Base-by-base conservation (phyloP, 148 eudicot species). In the Persicaria tinctoria region DNA sequence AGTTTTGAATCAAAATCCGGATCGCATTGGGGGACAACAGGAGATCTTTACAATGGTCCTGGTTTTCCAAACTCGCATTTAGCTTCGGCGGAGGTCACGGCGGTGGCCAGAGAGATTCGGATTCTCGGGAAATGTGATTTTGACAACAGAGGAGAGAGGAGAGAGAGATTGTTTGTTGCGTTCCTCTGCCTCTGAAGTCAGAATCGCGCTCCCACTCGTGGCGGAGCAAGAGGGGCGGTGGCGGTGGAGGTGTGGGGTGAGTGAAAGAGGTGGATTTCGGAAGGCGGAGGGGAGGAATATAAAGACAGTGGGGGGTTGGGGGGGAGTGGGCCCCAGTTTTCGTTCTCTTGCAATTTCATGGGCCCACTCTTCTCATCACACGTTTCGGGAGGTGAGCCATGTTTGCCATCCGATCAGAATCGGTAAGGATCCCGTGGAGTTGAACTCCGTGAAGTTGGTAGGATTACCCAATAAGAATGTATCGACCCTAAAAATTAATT, bases 321-420 rank as follows among this genome's bases (percentile, higher is more conserved):
- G 41, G 6, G 68, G 38, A 44, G 44, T 66, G 70, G 70, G 63
- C 20, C 69, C 69, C 69, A 10, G 14, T 10, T 60, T 8, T 56
- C 62, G 17, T 56, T 16, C 23, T 60, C 27, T 27, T 23, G 44
- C 44, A 60, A 64, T 64, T 64, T 13, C 6, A 10, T 64, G 69
- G 69, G 63, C 63, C 70, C 70, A 41, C 46, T n/a, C 59, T 16
- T 7, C 59, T 55, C 6, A 4, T 6, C 44, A 23, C 66, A 60
- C 66, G 66, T 60, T 23, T 60, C 44, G 44, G 66, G 66, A 60
- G 66, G 66, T 63, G 68, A 63, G 68, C 68, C 68, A 63, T 63
- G 45, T 6, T 27, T 56, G 62, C 62, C 62, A 32, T 11, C 5
- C 44, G 27, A 62, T 62, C 68, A 62, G 68, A 62, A 56, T 56